Evolutionary conservation across 2,329 filamentous ascomycete genomes (phyloP).

Genomic region (Chalaropsis thielavioides): DNA sequence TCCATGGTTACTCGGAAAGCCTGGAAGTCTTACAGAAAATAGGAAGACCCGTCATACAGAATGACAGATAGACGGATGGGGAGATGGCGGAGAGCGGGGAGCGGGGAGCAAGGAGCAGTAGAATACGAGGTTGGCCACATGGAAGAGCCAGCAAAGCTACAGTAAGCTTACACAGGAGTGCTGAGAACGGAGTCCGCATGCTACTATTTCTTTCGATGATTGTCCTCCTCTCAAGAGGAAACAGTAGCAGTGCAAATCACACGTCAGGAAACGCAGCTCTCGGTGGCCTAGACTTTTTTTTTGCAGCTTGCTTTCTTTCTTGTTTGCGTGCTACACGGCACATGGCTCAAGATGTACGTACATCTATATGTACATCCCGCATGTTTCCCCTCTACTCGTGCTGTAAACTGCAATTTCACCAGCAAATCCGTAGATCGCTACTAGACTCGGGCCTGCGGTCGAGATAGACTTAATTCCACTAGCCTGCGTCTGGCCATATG

Average conservation of each 20-base stretch:
- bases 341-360: too few relatives aligned
- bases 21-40: not conserved
- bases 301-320: not conserved
- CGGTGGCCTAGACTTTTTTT: not conserved
- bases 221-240: not conserved
- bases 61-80: too few relatives aligned
- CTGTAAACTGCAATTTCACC: not conserved
- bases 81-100: not conserved
- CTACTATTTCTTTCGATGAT: not conserved
- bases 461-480: slow-evolving; percentile 1
- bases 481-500: not conserved
- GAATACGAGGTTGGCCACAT: not conserved
- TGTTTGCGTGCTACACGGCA: not conserved
- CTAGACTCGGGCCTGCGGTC: not conserved
- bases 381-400: not conserved
- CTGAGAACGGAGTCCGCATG: not conserved
- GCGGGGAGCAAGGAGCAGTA: not conserved
- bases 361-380: too few relatives aligned
- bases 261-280: not conserved
- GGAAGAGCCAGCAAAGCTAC: not conserved
- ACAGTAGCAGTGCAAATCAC: not conserved
- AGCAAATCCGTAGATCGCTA: not conserved
- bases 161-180: not conserved
- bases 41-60: not conserved
- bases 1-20: not conserved